Evolutionary conservation across 2,329 filamentous ascomycete species (phyloP).

Genomic region (Chaetomium sp.): DNA sequence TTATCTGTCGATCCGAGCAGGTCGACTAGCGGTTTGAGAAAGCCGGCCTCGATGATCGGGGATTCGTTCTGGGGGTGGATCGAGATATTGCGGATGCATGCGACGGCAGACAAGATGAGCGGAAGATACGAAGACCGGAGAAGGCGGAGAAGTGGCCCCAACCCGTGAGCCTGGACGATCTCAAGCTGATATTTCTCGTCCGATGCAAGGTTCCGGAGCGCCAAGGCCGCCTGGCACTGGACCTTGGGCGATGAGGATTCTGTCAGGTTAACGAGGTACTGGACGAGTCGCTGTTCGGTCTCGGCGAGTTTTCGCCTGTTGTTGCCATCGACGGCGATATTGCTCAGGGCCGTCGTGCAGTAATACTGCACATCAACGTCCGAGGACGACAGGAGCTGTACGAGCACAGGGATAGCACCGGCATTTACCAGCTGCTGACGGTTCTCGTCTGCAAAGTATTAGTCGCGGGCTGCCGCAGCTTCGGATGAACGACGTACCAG

Average conservation of each 20-base stretch:
- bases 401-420: constrained; percentile 95
- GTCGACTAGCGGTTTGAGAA: constrained; percentile 90
- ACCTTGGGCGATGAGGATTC: constrained; percentile 97
- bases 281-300: constrained; percentile 86
- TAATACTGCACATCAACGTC: constrained; percentile 99
- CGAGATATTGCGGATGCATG: constrained; percentile 97
- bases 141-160: constrained; percentile 82
- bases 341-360: constrained; percentile 96
- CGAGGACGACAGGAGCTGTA: constrained; percentile 86
- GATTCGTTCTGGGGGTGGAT: constrained; percentile 98
- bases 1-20: constrained; percentile 94
- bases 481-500: constrained; percentile 61
- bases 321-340: constrained; percentile 91
- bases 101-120: constrained; percentile 92
- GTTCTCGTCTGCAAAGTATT: constrained; percentile 74
- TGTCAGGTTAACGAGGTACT: constrained; percentile 94
- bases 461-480: constrained; percentile 16
- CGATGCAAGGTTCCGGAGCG: constrained; percentile 90
- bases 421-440: constrained; percentile 96
- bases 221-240: constrained; percentile 93
- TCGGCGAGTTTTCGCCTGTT: constrained; percentile 91
- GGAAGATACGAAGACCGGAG: constrained; percentile 95
- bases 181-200: constrained; percentile 99
- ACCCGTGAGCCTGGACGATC: constrained; percentile 86
- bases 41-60: constrained; percentile 96